Conservation (phyloP, 352 stramenopile genomes). For the Globisporangium cederbergense region DNA sequence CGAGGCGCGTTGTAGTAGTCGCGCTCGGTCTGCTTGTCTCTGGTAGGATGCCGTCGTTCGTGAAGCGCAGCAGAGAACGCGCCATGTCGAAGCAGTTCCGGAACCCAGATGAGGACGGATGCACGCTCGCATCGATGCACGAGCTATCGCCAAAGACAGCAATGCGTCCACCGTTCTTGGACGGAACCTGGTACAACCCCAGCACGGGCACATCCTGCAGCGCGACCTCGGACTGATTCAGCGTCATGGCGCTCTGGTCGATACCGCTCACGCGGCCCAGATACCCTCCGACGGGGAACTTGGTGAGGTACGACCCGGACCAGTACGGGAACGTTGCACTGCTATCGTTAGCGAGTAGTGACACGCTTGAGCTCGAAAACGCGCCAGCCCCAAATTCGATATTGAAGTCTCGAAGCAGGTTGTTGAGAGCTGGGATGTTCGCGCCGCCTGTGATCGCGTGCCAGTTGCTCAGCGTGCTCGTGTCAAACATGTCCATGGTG, state of each 20-base stretch:
- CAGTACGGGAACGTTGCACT: conserved; percentile 49
- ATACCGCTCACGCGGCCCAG: conserved; percentile 52
- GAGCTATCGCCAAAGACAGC: conserved; percentile 74
- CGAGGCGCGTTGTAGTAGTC: background rate
- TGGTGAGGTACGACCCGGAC: conserved; percentile 60
- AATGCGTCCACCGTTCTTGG: conserved; percentile 57
- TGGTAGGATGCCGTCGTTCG: conserved; percentile 40
- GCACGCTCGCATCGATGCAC: conserved; percentile 64
- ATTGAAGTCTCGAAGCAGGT: conserved; percentile 56
- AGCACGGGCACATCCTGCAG: conserved; percentile 45
- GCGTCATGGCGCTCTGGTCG: conserved; percentile 43
- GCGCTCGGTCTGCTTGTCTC: background rate
- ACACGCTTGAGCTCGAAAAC: conserved; percentile 46
- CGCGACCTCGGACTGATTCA: conserved; percentile 45
- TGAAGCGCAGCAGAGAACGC: conserved; percentile 51
- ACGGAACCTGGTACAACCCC: conserved; percentile 66
- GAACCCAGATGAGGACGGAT: conserved; percentile 33
- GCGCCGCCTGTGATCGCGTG: conserved; percentile 68
- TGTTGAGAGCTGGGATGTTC: conserved; percentile 76
- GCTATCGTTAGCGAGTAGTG: conserved; percentile 31
- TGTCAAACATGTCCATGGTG: conserved; percentile 75
- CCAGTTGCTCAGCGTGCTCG: conserved; percentile 81
- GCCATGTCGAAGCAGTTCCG: conserved; percentile 65
- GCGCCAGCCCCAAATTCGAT: conserved; percentile 63
- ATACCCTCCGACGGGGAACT: conserved; percentile 65